Evolutionary conservation across 225 moss, liverwort and hornwort species (phyloP).

Genomic region (Anthoceros angustus): DNA sequence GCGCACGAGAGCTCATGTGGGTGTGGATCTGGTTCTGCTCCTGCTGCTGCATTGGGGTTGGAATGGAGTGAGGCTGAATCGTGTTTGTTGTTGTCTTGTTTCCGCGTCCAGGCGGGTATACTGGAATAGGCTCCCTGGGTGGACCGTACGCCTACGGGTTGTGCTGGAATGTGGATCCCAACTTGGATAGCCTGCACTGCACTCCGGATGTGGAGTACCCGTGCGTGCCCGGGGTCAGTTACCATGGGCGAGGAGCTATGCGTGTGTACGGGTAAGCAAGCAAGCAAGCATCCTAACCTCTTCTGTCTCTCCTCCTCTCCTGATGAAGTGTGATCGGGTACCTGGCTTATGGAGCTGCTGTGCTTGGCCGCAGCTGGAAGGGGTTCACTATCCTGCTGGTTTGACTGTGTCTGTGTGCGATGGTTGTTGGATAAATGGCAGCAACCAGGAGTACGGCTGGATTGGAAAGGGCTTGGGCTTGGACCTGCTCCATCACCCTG

Average conservation of each 20-base stretch:
- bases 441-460: conserved; percentile 76
- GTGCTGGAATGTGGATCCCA: conserved; percentile 75
- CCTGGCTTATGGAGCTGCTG: too few species aligned
- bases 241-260: conserved; percentile 68
- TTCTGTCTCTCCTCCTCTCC: background rate
- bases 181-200: conserved; percentile 54
- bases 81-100: background rate
- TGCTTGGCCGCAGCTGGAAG: background rate
- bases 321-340: background rate
- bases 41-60: background rate
- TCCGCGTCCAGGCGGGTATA: conserved; percentile 57
- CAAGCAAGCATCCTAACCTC: background rate
- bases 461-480: conserved; percentile 36
- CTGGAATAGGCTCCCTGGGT: conserved; percentile 22
- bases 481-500: conserved; percentile 41
- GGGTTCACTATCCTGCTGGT: background rate
- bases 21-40: background rate
- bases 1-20: conserved; percentile 71
- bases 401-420: background rate
- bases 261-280: conserved; percentile 43
- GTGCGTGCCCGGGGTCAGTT: conserved; percentile 55
- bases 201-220: conserved; percentile 33
- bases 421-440: conserved; percentile 7
- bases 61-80: background rate
- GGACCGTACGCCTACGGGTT: conserved; percentile 69